Evolutionary conservation across 1,139 yeast genomes (phyloP), one percentile per base, ranked within the genome.

Genomic region (Kodamaea suecica): DNA sequence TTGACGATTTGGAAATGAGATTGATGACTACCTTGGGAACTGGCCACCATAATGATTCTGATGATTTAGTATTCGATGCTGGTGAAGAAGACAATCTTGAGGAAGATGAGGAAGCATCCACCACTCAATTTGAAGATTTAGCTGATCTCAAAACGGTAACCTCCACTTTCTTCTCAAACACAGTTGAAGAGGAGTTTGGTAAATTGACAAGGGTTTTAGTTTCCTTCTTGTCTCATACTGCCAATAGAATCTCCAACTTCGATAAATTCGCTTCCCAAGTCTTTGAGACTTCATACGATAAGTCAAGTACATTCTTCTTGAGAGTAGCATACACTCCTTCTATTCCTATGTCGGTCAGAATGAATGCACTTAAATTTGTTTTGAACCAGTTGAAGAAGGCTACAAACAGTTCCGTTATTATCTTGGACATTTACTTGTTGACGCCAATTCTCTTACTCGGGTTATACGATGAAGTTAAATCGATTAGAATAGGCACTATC

Each of bases 1-100:
- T 81, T 14, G 74, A 74, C 26, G 69, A 75, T 10, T 70, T 86
- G 45, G 95, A 86, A 59, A 73, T 85, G 68, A 67, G 72, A 40
- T 63, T 85, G 34, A 83, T 84, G 62, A 68, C 81, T 2, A 78
- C 87, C 2, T 62, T 82, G 38, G 48, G 49, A 4, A 39, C 37
- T 5, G 51, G 44, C 27, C 46, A 48, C 17, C 17, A 27, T 8
- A 43, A 35, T 15, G 59, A 51, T 28, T 47, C 48, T n/a, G 61
- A 56, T 29, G 33, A 27, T 4, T 38, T 35, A 12, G 20, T 21
- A 17, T 48, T 47, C 30, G 55, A 51, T 28, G 52, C 45, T 4
- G 54, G 45, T 23, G 53, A 45, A 29, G 57, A 52, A 30, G 49
- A 40, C n/a, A 39, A 44, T 11, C 40, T 35, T 5, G 46, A 40